These are phyloP conservation scores for Penicillium herquei DNA, from an alignment of 495 filamentous ascomycete genomes.

Conservation along the genomic window DNA sequence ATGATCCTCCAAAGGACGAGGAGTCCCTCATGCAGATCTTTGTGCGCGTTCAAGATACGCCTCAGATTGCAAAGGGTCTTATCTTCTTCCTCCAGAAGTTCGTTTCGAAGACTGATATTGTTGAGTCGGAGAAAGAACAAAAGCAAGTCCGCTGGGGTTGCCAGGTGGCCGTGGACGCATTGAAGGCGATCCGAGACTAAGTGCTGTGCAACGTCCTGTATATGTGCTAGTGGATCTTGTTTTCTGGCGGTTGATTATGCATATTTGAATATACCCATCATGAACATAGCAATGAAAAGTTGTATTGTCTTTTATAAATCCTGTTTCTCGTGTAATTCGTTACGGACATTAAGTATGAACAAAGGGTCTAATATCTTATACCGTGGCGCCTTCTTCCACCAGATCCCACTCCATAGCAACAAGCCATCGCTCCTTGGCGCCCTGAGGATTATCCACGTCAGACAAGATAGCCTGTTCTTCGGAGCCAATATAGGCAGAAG, in stretches of 20 bases:
- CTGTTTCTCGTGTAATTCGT: conserved; percentile 6
- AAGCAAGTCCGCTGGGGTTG: conserved; percentile 67
- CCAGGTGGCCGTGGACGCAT: conserved; percentile 57
- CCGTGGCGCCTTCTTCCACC: conserved; percentile 13
- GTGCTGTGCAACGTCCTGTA: not conserved
- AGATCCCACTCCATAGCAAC: conserved; percentile 46
- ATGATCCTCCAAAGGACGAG: conserved; percentile 41
- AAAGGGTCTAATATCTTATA: not conserved
- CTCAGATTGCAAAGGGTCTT: conserved; percentile 65
- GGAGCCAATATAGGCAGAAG: not conserved
- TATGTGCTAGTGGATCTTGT: conserved; percentile 1
- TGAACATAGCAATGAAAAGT: conserved; percentile 9
- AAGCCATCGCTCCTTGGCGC: conserved; percentile 23
- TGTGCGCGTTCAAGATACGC: conserved; percentile 53
- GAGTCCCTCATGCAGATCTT: conserved; percentile 64
- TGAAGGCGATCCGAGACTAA: conserved; percentile 48
- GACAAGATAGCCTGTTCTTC: not conserved
- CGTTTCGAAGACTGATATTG: conserved; percentile 69
- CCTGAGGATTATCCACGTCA: not conserved
- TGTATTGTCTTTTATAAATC: conserved; percentile 4
- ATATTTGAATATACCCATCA: conserved; percentile 27
- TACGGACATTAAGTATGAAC: not conserved
- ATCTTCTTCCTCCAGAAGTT: conserved; percentile 78
- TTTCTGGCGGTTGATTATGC: conserved; percentile 6
- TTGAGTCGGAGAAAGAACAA: conserved; percentile 57